These are phyloP conservation scores for Pleurozium schreberi DNA, from an alignment of 225 moss, liverwort and hornwort genomes.

Conservation along the genomic window DNA sequence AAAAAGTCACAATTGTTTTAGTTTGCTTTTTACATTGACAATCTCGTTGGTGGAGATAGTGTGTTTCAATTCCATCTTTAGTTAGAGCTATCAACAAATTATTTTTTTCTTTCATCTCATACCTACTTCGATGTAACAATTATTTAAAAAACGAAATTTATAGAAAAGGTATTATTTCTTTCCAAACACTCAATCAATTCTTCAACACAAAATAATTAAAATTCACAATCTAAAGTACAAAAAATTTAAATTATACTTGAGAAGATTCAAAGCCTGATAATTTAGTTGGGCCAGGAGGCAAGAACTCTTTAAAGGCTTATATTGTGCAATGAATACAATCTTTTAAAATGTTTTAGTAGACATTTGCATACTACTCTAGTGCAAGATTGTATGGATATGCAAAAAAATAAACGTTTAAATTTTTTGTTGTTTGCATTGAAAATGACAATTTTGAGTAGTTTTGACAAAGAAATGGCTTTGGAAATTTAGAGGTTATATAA, in stretches of 20 bases:
- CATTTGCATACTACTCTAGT: neutral
- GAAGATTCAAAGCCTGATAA: neutral
- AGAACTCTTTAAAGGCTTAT: neutral
- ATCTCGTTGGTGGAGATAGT: fast-evolving
- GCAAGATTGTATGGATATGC: neutral
- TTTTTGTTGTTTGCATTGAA: neutral
- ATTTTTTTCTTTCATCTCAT: neutral
- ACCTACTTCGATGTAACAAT: neutral
- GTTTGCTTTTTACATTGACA: too few species aligned
- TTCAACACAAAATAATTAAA: neutral
- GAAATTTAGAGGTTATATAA: neutral
- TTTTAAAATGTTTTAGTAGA: neutral
- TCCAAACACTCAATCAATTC: neutral
- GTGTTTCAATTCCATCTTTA: neutral
- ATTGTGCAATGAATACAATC: neutral
- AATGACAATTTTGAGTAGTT: neutral
- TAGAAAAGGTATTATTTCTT: fast-evolving
- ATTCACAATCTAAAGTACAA: neutral
- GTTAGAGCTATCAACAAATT: neutral
- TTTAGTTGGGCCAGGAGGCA: fast-evolving
- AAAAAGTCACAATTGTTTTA: neutral
- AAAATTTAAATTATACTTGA: neutral
- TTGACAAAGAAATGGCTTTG: neutral
- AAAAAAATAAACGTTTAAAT: neutral
- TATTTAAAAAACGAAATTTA: neutral